Percentiles rank a stretch among this genome's conserved stretches.
Evolutionary conservation across 1,284 basidiomycete species (phyloP).

Genomic region (Trametes versicolor): DNA sequence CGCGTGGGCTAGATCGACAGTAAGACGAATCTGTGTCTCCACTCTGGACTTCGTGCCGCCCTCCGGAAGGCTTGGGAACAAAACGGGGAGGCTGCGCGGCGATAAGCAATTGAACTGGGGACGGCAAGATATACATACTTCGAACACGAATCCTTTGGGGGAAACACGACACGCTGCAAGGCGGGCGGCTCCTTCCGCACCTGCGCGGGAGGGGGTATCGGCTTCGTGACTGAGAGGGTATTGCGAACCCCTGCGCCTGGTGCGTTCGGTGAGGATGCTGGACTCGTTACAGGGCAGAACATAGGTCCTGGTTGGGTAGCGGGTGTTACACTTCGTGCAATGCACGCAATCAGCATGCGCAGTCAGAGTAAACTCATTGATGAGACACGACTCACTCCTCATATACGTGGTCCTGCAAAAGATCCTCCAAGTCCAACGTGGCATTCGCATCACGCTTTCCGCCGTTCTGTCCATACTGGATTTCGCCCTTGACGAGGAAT

Average conservation of each 20-base stretch:
- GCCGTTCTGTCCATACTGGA: slow-evolving; percentile 30
- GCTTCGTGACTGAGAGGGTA: slow-evolving; percentile 53
- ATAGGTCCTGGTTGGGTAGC: slow-evolving; percentile 24
- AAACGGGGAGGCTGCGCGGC: slow-evolving; percentile 68
- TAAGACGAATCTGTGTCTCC: slow-evolving; percentile 90
- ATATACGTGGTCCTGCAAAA: slow-evolving; percentile 75
- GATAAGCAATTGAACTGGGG: slow-evolving; percentile 17
- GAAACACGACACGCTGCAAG: slow-evolving; percentile 68
- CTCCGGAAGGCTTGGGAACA: slow-evolving; percentile 87
- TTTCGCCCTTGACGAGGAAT: slow-evolving; percentile 45
- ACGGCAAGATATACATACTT: slow-evolving; percentile 58
- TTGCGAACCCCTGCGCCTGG: slow-evolving; percentile 19
- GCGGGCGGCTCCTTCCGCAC: slow-evolving; percentile 60
- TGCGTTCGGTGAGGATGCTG: slow-evolving; percentile 20
- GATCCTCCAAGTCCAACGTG: slow-evolving; percentile 73
- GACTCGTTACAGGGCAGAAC: slow-evolving; percentile 33
- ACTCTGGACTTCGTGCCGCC: slow-evolving; percentile 93
- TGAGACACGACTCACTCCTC: slow-evolving; percentile 64
- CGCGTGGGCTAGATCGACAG: slow-evolving; percentile 77
- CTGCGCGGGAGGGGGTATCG: slow-evolving; percentile 64
- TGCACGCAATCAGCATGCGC: slow-evolving; percentile 30
- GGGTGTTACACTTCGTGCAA: slow-evolving; percentile 26
- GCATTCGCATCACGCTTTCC: slow-evolving; percentile 54
- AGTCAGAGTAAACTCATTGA: slow-evolving; percentile 21
- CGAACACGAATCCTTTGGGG: slow-evolving; percentile 76